phyloP scores from a whole-genome alignment of 495 filamentous ascomycete species.

The Xylaria venustula region DNA sequence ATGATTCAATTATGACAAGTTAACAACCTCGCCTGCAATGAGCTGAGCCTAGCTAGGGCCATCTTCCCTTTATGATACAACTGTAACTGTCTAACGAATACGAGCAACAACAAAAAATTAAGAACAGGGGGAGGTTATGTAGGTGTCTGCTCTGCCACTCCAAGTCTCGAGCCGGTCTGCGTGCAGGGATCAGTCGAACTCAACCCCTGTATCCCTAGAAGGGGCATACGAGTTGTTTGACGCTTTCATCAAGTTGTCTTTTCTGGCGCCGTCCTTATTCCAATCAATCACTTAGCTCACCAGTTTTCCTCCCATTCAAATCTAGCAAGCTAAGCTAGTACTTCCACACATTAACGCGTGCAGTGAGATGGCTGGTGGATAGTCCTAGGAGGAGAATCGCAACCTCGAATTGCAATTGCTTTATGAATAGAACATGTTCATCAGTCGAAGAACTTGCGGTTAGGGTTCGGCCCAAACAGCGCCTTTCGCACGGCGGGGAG shows the following conservation, averaged over 20 bases:
- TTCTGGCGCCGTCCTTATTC: conserved; percentile 1
- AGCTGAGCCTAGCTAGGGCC: no score
- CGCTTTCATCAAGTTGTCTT: conserved; percentile 1
- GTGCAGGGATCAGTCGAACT: not conserved
- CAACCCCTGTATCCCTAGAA: not conserved
- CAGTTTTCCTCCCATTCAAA: not conserved
- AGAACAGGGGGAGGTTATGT: not conserved
- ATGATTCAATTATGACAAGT: conserved; percentile 13
- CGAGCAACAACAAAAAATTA: conserved; percentile 5
- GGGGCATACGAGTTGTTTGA: not conserved
- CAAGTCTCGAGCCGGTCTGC: not conserved
- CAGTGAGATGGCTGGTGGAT: no score
- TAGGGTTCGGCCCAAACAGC: conserved; percentile 88
- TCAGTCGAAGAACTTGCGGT: conserved; percentile 93
- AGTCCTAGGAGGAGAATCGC: not conserved
- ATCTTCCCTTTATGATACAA: conserved; percentile 9
- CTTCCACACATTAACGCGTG: no score
- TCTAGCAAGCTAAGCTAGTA: conserved; percentile 1
- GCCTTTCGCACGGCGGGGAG: conserved; percentile 80
- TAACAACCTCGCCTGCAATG: conserved; percentile 8
- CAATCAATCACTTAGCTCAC: not conserved
- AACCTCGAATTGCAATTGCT: not conserved
- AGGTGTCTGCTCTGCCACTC: not conserved
- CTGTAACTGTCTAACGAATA: conserved; percentile 14
- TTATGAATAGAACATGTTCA: not conserved